phyloP scores from a whole-genome alignment of 345 rosid genomes.

The Eucalyptus coolabah region DNA sequence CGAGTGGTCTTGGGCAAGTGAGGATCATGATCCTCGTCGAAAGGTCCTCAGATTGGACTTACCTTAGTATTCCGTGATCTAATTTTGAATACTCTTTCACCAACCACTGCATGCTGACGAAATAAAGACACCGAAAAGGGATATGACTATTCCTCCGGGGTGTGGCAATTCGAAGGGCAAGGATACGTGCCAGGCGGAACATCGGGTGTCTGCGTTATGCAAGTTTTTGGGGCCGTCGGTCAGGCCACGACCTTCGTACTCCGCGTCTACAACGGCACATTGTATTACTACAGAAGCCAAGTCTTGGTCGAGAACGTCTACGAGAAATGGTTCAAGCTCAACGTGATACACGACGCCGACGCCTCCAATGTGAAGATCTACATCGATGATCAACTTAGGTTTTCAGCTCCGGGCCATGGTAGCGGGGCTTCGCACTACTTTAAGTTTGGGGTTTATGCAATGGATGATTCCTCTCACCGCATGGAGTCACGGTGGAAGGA shows the following conservation, averaged over 20 bases:
- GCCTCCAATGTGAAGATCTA: conserved; percentile 3
- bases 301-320: not conserved
- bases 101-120: not conserved
- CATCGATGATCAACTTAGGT: conserved; percentile 1
- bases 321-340: conserved; percentile 10
- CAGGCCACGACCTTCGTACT: conserved; percentile 9
- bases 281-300: conserved; percentile 5
- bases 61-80: not conserved
- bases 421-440: conserved; percentile 1
- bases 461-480: not conserved
- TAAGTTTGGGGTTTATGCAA: conserved; percentile 24
- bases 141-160: conserved; percentile 14
- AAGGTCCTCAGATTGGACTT: not conserved
- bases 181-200: conserved; percentile 20
- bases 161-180: conserved; percentile 36
- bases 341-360: conserved; percentile 18
- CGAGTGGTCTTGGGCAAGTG: not conserved
- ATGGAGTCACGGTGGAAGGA: conserved; percentile 26
- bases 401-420: not conserved
- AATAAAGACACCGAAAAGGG: conserved; percentile 2
- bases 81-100: not conserved
- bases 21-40: not conserved
- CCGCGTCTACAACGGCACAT: conserved; percentile 11
- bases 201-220: conserved; percentile 15
- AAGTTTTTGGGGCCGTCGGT: conserved; percentile 9